Percentiles rank a stretch among this genome's conserved stretches.
phyloP scores from a whole-genome alignment of 306 rosid genomes.

The Cyamopsis tetragonoloba region DNA sequence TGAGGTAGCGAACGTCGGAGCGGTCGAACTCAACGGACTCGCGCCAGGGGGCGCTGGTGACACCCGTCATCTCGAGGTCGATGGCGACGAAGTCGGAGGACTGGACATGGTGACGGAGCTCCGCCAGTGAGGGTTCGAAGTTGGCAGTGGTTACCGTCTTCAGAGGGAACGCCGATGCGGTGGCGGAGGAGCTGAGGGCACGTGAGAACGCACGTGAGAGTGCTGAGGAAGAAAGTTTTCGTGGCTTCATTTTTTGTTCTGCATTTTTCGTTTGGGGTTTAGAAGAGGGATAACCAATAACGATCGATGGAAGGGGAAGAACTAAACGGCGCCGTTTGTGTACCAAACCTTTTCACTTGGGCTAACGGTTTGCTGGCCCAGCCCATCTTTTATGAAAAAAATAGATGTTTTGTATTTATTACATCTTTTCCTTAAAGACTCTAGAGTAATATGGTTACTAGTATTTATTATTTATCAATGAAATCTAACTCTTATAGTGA shows the following conservation, averaged over 20 bases:
- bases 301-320: background rate
- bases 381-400: no score
- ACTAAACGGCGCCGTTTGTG: constrained; percentile 10
- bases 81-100: constrained; percentile 83
- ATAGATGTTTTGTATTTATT: no score
- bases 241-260: constrained; percentile 27
- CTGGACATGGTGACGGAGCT: constrained; percentile 64
- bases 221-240: constrained; percentile 13
- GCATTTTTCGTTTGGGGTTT: constrained; percentile 22
- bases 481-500: no score
- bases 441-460: no score
- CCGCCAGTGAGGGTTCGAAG: constrained; percentile 62
- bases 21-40: constrained; percentile 79
- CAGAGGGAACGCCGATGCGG: constrained; percentile 42
- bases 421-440: no score
- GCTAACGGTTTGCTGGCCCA: background rate
- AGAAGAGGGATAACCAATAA: constrained; percentile 8
- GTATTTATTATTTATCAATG: no score
- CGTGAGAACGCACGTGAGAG: constrained; percentile 60
- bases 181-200: constrained; percentile 28
- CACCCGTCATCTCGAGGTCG: constrained; percentile 93
- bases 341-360: background rate
- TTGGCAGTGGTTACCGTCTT: constrained; percentile 75
- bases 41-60: constrained; percentile 95
- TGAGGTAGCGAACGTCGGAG: constrained; percentile 76